A percentile compares a stretch with the other conserved stretches of the same genome.
These are phyloP conservation scores for Pisolithus albus DNA, from an alignment of 768 basidiomycete genomes.

Conservation along the genomic window DNA sequence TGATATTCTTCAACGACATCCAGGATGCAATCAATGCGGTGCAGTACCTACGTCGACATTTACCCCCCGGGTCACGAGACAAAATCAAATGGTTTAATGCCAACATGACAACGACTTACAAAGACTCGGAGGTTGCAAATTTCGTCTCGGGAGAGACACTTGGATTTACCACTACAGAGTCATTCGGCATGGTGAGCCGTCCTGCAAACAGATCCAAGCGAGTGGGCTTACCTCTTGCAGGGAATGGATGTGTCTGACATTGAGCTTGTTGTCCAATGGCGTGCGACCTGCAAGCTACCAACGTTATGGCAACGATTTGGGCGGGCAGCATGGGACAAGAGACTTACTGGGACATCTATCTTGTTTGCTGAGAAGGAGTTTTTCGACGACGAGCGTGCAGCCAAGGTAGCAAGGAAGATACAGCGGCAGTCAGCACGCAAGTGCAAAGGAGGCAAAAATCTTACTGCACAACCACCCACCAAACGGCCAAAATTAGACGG, in stretches of 20 bases:
- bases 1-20: constrained; percentile 12
- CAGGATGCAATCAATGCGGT: neutral
- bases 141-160: constrained; percentile 11
- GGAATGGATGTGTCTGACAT: constrained; percentile 33
- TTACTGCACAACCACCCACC: too few species aligned
- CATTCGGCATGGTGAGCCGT: constrained; percentile 32
- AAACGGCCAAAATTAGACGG: too few species aligned
- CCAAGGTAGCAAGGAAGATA: neutral
- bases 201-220: neutral
- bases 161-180: constrained; percentile 26
- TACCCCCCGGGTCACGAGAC: constrained; percentile 4
- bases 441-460: too few species aligned
- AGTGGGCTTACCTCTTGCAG: constrained; percentile 12
- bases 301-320: constrained; percentile 32
- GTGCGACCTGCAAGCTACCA: constrained; percentile 16
- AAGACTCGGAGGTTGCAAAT: constrained; percentile 7
- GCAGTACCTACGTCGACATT: constrained; percentile 8
- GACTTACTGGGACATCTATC: constrained; percentile 14
- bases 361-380: constrained; percentile 24
- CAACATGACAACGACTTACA: constrained; percentile 14
- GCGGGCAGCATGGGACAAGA: constrained; percentile 14
- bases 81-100: constrained; percentile 26
- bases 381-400: constrained; percentile 10
- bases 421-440: neutral
- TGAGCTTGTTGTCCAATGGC: constrained; percentile 30